Base-by-base conservation (phyloP, 768 basidiomycete genomes). In the Psilocybe cubensis region DNA sequence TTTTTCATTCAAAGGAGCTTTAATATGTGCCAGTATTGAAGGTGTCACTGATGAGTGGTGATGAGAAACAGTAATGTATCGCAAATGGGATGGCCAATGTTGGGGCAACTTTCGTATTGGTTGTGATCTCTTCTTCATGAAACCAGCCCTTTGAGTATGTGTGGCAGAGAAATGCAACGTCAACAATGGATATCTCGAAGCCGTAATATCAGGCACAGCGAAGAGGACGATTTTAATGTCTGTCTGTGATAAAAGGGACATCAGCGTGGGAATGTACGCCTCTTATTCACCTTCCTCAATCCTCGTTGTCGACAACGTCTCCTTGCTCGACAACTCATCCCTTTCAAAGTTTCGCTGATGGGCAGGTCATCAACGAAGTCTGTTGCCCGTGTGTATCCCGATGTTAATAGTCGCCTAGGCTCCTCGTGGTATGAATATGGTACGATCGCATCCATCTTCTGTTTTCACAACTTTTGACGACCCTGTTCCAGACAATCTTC, bases 391-490 rank as follows among this genome's bases (percentile, higher is more conserved):
- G 87, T 95, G 40, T 97, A 97, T 70, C 74, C 88, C 54, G 89
- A 95, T 74, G 94, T 94, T 66, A 96, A 96, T 71, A 82, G 85
- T 65, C 88, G 87, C 69, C 79, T 94, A 62, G 95, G 95, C 18
- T 84, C 92, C 58, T 84, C 91, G 62, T 97, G 95, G 95, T 89
- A 94, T 72, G 95, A 97, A 84, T 97, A 97, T 71, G 95, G 95
- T 96, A 63, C 65, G 79, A 69, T 60, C 38, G 42, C 49, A 27
- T 46, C 45, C 42, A 47, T 62, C 56, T 58, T 49, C 24, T 23
- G 43, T 42, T 31, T 27, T 59, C 62, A 47, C 55, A 52, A 42
- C 50, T 58, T 62, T 66, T 68, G 56, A 63, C 60, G 61, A 67
- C 42, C 60, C 43, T 62, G 60, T 58, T 46, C 66, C 69, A 94